Base-by-base conservation (phyloP, 176 grass and related monocot species). In the Zizania latifolia region DNA sequence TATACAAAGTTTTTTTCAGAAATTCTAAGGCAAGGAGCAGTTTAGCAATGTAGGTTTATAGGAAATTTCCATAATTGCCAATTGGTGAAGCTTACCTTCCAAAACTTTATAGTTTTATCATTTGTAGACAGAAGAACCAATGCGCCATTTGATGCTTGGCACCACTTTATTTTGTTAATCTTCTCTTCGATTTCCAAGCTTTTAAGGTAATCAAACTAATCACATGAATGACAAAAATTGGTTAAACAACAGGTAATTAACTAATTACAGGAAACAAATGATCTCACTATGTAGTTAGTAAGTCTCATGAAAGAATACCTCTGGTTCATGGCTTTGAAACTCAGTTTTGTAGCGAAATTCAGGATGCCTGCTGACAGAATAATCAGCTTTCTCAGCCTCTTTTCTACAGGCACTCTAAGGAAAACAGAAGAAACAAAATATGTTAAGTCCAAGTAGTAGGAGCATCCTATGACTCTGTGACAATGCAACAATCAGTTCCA, bases 111-210 rank as follows among this genome's bases (percentile, higher is more conserved):
- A 19, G 94, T 98, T 83, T 98, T 98, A 72, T 98, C 94, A 76
- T 98, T 98, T 71, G 94, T 98, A 17, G 94, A 94, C 65, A 98
- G 84, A 72, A 98, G 91, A 85, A 89, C 93, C 37, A 89, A 77
- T 32, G 89, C 78, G 5, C 74, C 81, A 87, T 93, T 93, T 53
- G 91, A 44, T 81, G 84, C 66, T 83, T 94, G 81, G 70, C 91
- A 94, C 94, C 94, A 98, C 79, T 78, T 91, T 85, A 98, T 94
- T 77, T 98, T 87, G 74, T 98, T 98, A 71, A 98, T 98, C 89
- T 98, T 98, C 89, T 98, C 94, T 91, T 94, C 94, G 71, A 98
- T 98, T 89, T 98, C 94, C 91, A 94, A 89, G 58, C 94, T 98
- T 82, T 98, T 98, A 58, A 98, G 94, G 71, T 98, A 98, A 87